Percentiles rank a stretch among this genome's conserved stretches.
These are phyloP conservation scores for Chaetomium olivaceum DNA, from an alignment of 2,329 filamentous ascomycete species.

Conservation along the genomic window DNA sequence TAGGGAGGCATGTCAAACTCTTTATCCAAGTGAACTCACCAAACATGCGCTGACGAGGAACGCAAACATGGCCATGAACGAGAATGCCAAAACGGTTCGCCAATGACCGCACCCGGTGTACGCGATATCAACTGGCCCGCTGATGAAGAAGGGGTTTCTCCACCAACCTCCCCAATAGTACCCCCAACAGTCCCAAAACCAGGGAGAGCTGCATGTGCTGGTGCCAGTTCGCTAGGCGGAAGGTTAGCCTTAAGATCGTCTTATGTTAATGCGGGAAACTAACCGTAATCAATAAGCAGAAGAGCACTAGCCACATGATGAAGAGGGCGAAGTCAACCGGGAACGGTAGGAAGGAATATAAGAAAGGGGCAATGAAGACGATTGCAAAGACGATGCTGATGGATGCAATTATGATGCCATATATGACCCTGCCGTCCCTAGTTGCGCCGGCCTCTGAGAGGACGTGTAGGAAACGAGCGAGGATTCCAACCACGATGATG, in stretches of 20 bases:
- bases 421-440: conserved; percentile 26
- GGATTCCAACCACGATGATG: conserved; percentile 27
- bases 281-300: conserved; percentile 27
- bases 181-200: conserved; percentile 30
- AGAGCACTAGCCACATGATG: conserved; percentile 29
- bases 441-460: conserved; percentile 14
- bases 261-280: neutral
- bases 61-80: conserved; percentile 26
- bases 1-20: neutral
- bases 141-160: neutral
- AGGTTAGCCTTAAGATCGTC: neutral
- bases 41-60: conserved; percentile 26
- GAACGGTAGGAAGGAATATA: conserved; percentile 26
- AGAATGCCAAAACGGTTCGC: conserved; percentile 28
- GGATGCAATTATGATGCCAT: conserved; percentile 21
- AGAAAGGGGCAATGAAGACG: conserved; percentile 27
- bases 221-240: conserved; percentile 18
- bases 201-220: conserved; percentile 21
- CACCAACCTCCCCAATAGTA: conserved; percentile 28
- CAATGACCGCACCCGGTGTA: conserved; percentile 22
- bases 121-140: neutral
- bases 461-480: conserved; percentile 22
- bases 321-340: conserved; percentile 28
- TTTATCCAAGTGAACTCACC: conserved; percentile 9
- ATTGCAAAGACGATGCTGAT: conserved; percentile 28